phyloP scores from a whole-genome alignment of 371 early-diverging fungal species.

The Mucor circinelloides region DNA sequence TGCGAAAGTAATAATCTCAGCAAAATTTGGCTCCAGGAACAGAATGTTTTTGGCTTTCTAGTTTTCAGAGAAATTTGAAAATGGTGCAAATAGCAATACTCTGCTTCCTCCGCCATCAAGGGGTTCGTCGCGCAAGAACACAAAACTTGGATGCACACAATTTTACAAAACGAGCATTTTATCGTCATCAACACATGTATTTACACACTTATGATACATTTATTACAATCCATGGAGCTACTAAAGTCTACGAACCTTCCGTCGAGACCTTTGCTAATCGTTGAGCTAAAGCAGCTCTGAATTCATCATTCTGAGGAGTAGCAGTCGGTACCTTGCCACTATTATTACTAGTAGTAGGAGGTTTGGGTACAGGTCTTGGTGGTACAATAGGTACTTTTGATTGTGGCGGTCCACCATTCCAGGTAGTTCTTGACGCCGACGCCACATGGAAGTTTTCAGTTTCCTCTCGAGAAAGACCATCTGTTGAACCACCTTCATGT shows the following conservation, averaged over 20 bases:
- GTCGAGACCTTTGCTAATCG: slow-evolving; percentile 19
- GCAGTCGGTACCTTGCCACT: not conserved
- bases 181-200: not conserved
- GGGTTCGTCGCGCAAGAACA: too few species aligned
- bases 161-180: too few species aligned
- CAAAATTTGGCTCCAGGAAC: too few species aligned
- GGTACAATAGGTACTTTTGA: slow-evolving; percentile 15
- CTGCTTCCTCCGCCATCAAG: too few species aligned
- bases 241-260: not conserved
- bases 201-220: not conserved
- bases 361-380: slow-evolving; percentile 17
- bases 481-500: slow-evolving; percentile 10
- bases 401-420: not conserved
- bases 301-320: slow-evolving; percentile 14
- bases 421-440: not conserved
- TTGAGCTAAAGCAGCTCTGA: slow-evolving; percentile 25
- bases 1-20: too few species aligned
- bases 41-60: too few species aligned
- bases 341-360: not conserved
- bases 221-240: not conserved
- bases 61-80: too few species aligned
- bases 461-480: slow-evolving; percentile 10
- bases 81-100: too few species aligned
- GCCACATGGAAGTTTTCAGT: slow-evolving; percentile 5
- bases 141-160: too few species aligned